Evolutionary conservation across 768 basidiomycete species (phyloP).

Genomic region (Amanita molliuscula): DNA sequence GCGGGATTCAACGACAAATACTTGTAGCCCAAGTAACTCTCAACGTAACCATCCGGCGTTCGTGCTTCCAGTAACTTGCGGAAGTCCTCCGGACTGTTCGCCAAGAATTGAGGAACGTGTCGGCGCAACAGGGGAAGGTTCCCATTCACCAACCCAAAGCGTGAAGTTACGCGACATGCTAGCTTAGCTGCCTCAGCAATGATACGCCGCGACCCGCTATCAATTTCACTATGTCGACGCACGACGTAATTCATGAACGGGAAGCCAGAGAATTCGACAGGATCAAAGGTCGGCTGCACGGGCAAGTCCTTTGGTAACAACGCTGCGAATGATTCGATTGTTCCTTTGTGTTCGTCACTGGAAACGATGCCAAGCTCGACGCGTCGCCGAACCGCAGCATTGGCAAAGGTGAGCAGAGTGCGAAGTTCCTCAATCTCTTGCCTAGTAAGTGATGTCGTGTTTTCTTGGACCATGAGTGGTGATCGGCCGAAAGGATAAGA

Average conservation of each 20-base stretch:
- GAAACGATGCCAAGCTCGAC: constrained; percentile 13
- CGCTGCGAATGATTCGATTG: constrained; percentile 7
- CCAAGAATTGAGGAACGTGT: constrained; percentile 20
- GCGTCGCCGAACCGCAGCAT: constrained; percentile 11
- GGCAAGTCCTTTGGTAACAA: constrained; percentile 20
- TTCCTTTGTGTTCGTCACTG: constrained; percentile 8
- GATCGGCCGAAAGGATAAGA: constrained; percentile 32
- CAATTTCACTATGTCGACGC: constrained; percentile 10
- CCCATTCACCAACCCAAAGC: constrained; percentile 45
- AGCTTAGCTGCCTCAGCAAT: constrained; percentile 80
- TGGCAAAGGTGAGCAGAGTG: constrained; percentile 14
- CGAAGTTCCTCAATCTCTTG: constrained; percentile 19
- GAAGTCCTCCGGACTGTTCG: constrained; percentile 21
- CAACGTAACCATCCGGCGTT: constrained; percentile 32
- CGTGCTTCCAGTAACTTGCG: constrained; percentile 41
- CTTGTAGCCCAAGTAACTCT: constrained; percentile 23
- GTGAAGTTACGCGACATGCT: constrained; percentile 67
- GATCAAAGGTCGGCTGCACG: constrained; percentile 16
- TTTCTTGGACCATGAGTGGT: background rate
- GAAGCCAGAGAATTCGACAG: constrained; percentile 36
- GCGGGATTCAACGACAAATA: constrained; percentile 22
- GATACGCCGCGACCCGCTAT: constrained; percentile 37
- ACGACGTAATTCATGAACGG: constrained; percentile 42
- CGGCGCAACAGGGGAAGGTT: constrained; percentile 60
- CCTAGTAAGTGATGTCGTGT: constrained; percentile 9